A percentile compares a stretch with the other conserved stretches of the same genome.
phyloP scores from a whole-genome alignment of 2,329 filamentous ascomycete genomes.

The Gaeumannomyces tritici region DNA sequence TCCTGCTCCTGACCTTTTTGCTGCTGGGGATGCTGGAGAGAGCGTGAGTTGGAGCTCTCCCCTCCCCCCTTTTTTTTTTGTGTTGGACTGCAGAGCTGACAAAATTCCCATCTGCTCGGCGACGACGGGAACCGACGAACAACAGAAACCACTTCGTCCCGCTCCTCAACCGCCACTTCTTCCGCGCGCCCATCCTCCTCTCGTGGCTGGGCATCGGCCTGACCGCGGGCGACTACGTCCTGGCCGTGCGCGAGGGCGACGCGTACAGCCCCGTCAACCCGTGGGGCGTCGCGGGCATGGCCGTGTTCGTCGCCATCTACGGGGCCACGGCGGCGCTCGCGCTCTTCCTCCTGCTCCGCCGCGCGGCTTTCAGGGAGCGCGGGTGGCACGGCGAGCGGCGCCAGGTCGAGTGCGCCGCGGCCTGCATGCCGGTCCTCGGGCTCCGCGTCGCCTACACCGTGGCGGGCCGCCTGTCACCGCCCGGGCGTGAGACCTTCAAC shows the following conservation, averaged over 20 bases:
- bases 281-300: constrained; percentile 5
- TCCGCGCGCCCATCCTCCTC: constrained; percentile 5
- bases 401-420: constrained; percentile 16
- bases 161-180: constrained; percentile 10
- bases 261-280: constrained; percentile 3
- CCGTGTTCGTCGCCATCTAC: constrained; percentile 6
- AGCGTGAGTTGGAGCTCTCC: constrained; percentile 14
- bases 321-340: constrained; percentile 8
- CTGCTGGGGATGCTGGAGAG: constrained; percentile 17
- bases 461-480: constrained; percentile 11
- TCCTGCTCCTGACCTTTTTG: constrained; percentile 17
- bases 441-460: constrained; percentile 18
- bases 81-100: neutral
- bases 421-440: constrained; percentile 16
- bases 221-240: constrained; percentile 8
- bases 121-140: neutral
- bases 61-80: no score
- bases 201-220: constrained; percentile 7
- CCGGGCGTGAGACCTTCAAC: constrained; percentile 5
- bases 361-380: constrained; percentile 2
- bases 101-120: no score
- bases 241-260: constrained; percentile 4
- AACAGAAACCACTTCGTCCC: constrained; percentile 10
- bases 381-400: constrained; percentile 13
- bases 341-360: constrained; percentile 7